phyloP scores from a whole-genome alignment of 257 asterid genomes.

The Solanum bulbocastanum region DNA sequence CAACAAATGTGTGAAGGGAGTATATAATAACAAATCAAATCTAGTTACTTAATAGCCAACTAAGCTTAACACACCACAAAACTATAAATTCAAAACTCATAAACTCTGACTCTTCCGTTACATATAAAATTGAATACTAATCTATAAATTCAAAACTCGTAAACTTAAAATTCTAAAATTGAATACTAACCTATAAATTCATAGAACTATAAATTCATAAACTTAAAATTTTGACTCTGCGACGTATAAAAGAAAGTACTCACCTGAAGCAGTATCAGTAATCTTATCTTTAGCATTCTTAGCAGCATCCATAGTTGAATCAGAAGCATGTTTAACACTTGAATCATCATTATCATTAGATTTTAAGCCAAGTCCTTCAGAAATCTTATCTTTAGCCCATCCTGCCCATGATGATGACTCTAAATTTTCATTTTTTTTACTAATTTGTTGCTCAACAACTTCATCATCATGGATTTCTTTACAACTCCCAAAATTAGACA shows the following conservation, averaged over 20 bases:
- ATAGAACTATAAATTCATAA: not conserved
- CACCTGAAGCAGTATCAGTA: slow-evolving; percentile 24
- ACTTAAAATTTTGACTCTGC: not conserved
- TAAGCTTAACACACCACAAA: too few relatives aligned
- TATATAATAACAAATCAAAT: too few relatives aligned
- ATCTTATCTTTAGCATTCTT: slow-evolving; percentile 16
- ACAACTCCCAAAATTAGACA: not conserved
- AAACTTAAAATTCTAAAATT: too few relatives aligned
- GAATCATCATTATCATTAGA: not conserved
- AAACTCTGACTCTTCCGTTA: too few relatives aligned
- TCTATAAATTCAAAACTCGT: too few relatives aligned
- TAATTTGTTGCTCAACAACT: not conserved
- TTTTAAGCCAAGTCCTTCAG: slow-evolving; percentile 32
- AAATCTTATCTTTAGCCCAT: slow-evolving; percentile 54
- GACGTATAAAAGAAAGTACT: not conserved
- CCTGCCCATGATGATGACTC: slow-evolving; percentile 47
- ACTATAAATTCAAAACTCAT: too few relatives aligned
- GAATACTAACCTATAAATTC: too few relatives aligned
- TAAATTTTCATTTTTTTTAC: slow-evolving; percentile 13
- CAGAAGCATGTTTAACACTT: not conserved
- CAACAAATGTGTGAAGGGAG: too few relatives aligned
- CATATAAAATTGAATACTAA: too few relatives aligned
- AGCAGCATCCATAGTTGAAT: slow-evolving; percentile 20
- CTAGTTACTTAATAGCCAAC: too few relatives aligned
- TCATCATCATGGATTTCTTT: not conserved